phyloP scores from a whole-genome alignment of 139 green algal genomes.

The Chlamydomonas eustigma region DNA sequence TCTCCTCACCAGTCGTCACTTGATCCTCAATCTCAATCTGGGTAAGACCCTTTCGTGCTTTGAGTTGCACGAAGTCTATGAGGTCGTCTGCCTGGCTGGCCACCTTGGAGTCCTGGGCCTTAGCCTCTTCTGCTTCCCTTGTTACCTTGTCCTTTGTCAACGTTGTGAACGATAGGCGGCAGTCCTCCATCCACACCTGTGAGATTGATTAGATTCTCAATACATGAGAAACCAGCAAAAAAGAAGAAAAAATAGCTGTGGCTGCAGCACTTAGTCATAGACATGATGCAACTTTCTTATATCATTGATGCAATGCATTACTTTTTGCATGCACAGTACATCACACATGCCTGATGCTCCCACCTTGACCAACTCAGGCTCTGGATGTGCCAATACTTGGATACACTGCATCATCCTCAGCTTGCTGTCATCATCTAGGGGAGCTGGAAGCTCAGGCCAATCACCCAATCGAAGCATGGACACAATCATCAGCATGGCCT shows the following conservation, averaged over 20 bases:
- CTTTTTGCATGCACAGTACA: too few species aligned
- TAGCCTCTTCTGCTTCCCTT: constrained; percentile 62
- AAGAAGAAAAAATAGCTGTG: too few species aligned
- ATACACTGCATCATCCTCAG: constrained; percentile 79
- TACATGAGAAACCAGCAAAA: too few species aligned
- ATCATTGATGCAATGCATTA: neutral
- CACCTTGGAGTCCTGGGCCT: constrained; percentile 39
- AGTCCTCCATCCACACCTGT: constrained; percentile 78
- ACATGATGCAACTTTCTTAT: too few species aligned
- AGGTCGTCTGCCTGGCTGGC: constrained; percentile 55
- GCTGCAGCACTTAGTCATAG: too few species aligned
- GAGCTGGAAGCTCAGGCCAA: constrained; percentile 23
- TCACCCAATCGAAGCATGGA: constrained; percentile 84
- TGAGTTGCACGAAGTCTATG: constrained; percentile 65
- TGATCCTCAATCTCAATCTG: constrained; percentile 91
- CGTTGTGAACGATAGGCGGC: constrained; percentile 63
- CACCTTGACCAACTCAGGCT: constrained; percentile 27
- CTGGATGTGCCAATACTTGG: constrained; percentile 50
- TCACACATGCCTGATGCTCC: too few species aligned
- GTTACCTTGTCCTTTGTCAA: constrained; percentile 65
- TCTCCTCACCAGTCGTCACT: constrained; percentile 48
- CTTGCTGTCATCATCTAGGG: constrained; percentile 72
- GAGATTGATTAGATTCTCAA: too few species aligned
- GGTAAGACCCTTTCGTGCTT: constrained; percentile 66
- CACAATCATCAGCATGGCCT: constrained; percentile 80